Percentiles rank a stretch among this genome's conserved stretches.
Conservation (phyloP, 306 rosid genomes). For the Rubus parviflorus region DNA sequence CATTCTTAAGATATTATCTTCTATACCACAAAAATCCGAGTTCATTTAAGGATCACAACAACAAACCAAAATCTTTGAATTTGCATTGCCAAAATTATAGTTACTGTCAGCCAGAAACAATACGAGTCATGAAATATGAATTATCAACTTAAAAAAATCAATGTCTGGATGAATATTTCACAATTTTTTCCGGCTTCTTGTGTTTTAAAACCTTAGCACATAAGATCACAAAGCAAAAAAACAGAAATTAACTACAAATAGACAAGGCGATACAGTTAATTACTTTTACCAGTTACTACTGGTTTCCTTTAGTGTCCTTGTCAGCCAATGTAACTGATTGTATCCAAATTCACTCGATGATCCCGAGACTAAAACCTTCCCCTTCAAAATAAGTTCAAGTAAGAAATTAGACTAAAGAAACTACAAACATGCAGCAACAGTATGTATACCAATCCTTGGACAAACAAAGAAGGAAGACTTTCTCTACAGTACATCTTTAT, state of each 20-base stretch:
- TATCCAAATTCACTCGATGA: constrained; percentile 29
- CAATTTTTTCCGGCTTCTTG: neutral
- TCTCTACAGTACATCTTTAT: neutral
- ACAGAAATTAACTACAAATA: neutral
- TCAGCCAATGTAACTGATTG: constrained; percentile 46
- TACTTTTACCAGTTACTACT: constrained; percentile 52
- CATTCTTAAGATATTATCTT: neutral
- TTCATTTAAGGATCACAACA: neutral
- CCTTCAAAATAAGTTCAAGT: constrained; percentile 11
- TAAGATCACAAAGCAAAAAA: neutral
- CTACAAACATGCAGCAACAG: neutral
- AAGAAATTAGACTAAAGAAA: constrained; percentile 4
- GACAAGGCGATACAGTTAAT: neutral
- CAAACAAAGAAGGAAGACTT: neutral
- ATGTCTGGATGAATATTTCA: neutral
- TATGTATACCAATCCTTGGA: neutral
- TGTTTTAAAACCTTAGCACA: neutral
- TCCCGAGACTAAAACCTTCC: constrained; percentile 32
- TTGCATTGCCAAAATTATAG: neutral
- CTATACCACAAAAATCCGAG: neutral
- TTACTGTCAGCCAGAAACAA: neutral
- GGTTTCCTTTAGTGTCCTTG: constrained; percentile 38
- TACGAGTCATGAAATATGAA: neutral
- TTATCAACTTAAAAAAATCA: neutral
- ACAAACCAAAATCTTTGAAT: neutral